Percentiles rank a stretch among this genome's conserved stretches.
These are phyloP conservation scores for Hortiboletus flavorubellus DNA, from an alignment of 768 basidiomycete species.

Conservation along the genomic window DNA sequence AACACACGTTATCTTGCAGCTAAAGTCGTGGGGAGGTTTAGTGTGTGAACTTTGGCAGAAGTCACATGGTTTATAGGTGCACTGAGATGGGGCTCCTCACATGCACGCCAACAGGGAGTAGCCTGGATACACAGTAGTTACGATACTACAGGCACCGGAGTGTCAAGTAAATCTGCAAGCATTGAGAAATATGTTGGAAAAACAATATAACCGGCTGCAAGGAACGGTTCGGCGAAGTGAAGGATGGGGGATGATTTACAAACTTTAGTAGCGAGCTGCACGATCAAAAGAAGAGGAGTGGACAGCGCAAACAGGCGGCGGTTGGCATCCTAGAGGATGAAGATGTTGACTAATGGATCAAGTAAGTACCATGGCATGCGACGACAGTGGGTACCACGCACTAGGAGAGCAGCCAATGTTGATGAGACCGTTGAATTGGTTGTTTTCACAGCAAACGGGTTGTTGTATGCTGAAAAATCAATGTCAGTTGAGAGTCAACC, in stretches of 20 bases:
- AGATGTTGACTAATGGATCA: slow-evolving; percentile 13
- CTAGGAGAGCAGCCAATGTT: slow-evolving; percentile 39
- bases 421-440: slow-evolving; percentile 35
- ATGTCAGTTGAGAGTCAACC: background rate
- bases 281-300: slow-evolving; percentile 18
- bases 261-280: background rate
- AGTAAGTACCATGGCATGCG: background rate
- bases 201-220: background rate
- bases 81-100: no score
- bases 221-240: background rate
- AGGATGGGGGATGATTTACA: slow-evolving; percentile 16
- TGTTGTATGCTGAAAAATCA: slow-evolving; percentile 26
- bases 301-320: background rate
- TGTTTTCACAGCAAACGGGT: slow-evolving; percentile 40
- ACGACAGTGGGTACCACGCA: slow-evolving; percentile 6
- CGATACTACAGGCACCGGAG: background rate
- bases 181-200: background rate
- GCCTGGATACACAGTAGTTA: background rate
- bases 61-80: no score
- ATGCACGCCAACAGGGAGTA: no score
- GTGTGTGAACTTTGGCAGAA: no score
- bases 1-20: no score
- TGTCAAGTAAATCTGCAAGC: background rate
- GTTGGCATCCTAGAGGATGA: slow-evolving; percentile 8
- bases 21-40: no score